Evolutionary conservation across 306 rosid genomes (phyloP).

Genomic region (Cucurbita argyrosperma): DNA sequence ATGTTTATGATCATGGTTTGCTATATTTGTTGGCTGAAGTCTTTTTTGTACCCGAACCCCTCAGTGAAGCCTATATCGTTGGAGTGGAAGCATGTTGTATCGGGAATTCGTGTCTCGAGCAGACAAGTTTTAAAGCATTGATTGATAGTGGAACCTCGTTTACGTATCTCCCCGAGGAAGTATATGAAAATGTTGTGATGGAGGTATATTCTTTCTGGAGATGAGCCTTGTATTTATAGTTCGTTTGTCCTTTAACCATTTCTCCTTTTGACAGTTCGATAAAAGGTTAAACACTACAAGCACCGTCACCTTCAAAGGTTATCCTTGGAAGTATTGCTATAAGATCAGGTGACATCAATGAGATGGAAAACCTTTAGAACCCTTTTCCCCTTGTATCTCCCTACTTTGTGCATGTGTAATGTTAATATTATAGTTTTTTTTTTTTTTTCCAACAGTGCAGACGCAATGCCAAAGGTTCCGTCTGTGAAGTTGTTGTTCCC

Average conservation of each 20-base stretch:
- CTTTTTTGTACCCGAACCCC: not conserved
- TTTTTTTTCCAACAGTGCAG: slow-evolving; percentile 27
- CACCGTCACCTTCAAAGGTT: slow-evolving; percentile 30
- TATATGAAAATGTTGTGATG: slow-evolving; percentile 37
- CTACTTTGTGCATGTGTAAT: not conserved
- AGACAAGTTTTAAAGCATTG: slow-evolving; percentile 49
- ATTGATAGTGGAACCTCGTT: slow-evolving; percentile 90
- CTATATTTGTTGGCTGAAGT: not conserved
- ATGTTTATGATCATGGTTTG: slow-evolving; percentile 1
- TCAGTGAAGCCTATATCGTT: slow-evolving; percentile 59
- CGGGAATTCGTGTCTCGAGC: slow-evolving; percentile 44
- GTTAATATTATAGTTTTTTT: not conserved
- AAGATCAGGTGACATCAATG: slow-evolving; percentile 35
- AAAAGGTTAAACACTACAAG: slow-evolving; percentile 53
- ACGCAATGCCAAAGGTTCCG: slow-evolving; percentile 52
- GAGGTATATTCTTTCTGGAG: slow-evolving; percentile 39
- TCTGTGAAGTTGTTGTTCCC: slow-evolving; percentile 51
- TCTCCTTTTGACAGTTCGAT: slow-evolving; percentile 42
- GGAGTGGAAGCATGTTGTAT: slow-evolving; percentile 76
- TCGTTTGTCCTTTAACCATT: slow-evolving; percentile 15
- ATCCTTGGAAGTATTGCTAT: slow-evolving; percentile 84
- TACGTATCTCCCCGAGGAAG: slow-evolving; percentile 70
- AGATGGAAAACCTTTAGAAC: not conserved
- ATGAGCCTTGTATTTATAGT: slow-evolving; percentile 5
- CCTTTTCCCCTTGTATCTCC: not conserved